A percentile compares a stretch with the other conserved stretches of the same genome.
These are phyloP conservation scores for Candida hispaniensis DNA, from an alignment of 805 yeast species.

Conservation along the genomic window DNA sequence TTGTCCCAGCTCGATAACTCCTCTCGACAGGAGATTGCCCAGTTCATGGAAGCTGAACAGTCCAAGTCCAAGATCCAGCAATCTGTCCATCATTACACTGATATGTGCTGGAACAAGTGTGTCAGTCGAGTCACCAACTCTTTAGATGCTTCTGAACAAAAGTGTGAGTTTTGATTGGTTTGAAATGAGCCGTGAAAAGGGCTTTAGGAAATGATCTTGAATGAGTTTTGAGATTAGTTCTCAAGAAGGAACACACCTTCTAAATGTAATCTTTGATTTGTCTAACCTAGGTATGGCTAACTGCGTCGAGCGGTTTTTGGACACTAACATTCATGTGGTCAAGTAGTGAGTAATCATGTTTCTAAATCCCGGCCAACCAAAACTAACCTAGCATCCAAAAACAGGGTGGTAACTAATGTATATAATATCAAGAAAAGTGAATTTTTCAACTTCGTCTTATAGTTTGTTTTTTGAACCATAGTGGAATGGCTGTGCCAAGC, in stretches of 20 bases:
- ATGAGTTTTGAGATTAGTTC: too few species aligned
- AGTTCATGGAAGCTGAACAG: conserved; percentile 72
- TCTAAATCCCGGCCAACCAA: neutral
- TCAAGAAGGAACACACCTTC: neutral
- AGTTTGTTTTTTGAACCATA: too few species aligned
- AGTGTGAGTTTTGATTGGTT: conserved; percentile 37
- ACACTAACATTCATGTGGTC: conserved; percentile 77
- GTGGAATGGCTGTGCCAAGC: too few species aligned
- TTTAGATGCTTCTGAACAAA: conserved; percentile 50
- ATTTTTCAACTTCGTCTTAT: too few species aligned
- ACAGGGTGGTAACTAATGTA: too few species aligned
- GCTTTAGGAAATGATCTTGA: too few species aligned
- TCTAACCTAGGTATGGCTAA: conserved; percentile 37
- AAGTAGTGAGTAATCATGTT: conserved; percentile 32
- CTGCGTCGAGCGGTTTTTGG: conserved; percentile 79
- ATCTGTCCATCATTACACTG: conserved; percentile 77
- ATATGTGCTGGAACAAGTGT: conserved; percentile 84
- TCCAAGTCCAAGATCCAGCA: conserved; percentile 77
- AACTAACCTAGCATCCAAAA: conserved; percentile 16
- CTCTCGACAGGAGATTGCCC: conserved; percentile 61
- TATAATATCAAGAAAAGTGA: too few species aligned
- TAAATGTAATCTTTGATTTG: neutral
- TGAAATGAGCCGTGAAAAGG: neutral
- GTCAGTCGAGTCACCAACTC: conserved; percentile 35
- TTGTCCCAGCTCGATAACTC: conserved; percentile 47